Evolutionary conservation across 257 asterid species (phyloP), one percentile per base, ranked within the genome.

Genomic region (Capsicum pubescens): DNA sequence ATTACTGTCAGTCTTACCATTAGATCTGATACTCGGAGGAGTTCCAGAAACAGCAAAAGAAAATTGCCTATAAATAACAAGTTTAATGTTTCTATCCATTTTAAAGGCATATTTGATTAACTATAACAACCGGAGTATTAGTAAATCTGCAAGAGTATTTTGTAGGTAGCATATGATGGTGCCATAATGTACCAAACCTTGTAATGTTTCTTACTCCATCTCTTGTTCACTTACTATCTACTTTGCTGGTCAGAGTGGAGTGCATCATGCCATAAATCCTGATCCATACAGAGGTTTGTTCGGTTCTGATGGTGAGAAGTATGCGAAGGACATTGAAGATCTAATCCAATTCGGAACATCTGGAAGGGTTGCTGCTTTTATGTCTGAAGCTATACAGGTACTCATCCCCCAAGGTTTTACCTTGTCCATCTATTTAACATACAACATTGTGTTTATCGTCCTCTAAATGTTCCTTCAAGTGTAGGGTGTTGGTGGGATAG

Each of bases 301-400:
- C 82, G 99, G 98, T 69, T 92, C 97, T 3, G 97, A 93, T 77
- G 99, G 98, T 60, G 85, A 86, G 58, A 92, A 93, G 77, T 96
- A 96, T 86, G 98, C 99, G 2, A 91, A 82, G 86, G 99, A 96
- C 39, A 97, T 96, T 84, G 97, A 96, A 19, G 98, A 96, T 3
- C 85, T 94, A n/a, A 91, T 96, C 58, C 83, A 93, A n/a, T 94
- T 91, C 50, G 99, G 98, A 88, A 94, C 99, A 68, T 89, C 93
- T 21, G 98, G 99, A 7, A 88, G 72, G 54, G 97, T 93, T 85
- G 98, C 95, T 79, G 98, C 94, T 48, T 96, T 96, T 84, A 88
- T 96, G 84, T 84, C 93, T 17, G 99, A 96, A 89, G 97, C 98
- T 87, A 93, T 96, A 89, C 99, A 96, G 97, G 99, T 94, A 81